Conservation (phyloP, 306 rosid genomes). For the Prinsepia uniflora region DNA sequence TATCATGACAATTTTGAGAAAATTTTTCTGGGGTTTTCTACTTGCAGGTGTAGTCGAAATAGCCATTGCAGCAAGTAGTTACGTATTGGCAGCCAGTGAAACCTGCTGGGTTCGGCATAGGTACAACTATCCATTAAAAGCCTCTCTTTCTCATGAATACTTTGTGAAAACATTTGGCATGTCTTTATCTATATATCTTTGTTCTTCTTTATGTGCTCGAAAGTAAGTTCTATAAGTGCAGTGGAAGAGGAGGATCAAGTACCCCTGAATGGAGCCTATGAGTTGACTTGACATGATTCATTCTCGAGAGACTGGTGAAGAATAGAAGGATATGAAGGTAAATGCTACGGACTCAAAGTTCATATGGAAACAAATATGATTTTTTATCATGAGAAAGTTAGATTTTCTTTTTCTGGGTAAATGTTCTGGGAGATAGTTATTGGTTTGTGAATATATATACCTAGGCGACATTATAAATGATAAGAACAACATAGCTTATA, state of each 20-base stretch:
- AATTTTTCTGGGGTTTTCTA: conserved; percentile 71
- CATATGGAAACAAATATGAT: neutral
- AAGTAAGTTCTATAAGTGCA: conserved; percentile 26
- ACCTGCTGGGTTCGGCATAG: conserved; percentile 97
- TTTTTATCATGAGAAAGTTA: neutral
- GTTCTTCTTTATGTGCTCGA: conserved; percentile 68
- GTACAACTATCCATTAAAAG: conserved; percentile 33
- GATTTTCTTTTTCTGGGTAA: neutral
- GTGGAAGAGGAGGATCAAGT: conserved; percentile 26
- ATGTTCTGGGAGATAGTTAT: conserved; percentile 2
- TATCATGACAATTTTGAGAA: conserved; percentile 47
- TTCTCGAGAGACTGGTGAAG: conserved; percentile 21
- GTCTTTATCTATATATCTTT: conserved; percentile 73
- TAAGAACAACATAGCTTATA: no score
- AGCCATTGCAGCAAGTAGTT: conserved; percentile 74
- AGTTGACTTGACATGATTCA: conserved; percentile 49
- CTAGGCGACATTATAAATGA: no score
- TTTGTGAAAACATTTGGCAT: conserved; percentile 75
- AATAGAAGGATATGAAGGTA: neutral
- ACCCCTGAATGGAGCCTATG: conserved; percentile 28
- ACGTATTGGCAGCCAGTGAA: conserved; percentile 70
- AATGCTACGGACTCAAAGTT: conserved; percentile 2
- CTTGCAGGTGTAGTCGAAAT: conserved; percentile 61
- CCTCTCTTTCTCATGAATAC: conserved; percentile 7
- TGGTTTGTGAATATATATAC: no score